phyloP scores from a whole-genome alignment of 495 filamentous ascomycete genomes.

The Acidiella bohemica region DNA sequence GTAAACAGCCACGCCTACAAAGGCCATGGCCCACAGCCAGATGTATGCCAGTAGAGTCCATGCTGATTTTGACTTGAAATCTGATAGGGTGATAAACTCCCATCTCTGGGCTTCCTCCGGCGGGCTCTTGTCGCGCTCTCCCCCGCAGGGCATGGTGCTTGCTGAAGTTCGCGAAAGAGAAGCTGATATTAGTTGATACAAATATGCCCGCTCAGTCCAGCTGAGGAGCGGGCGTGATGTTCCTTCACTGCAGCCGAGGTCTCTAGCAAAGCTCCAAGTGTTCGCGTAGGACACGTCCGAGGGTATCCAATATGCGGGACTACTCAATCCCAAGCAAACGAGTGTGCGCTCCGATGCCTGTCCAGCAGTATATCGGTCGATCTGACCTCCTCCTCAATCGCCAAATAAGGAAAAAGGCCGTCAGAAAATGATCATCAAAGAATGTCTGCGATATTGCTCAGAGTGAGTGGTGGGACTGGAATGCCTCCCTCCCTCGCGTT shows the following conservation, averaged over 20 bases:
- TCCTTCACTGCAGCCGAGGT: neutral
- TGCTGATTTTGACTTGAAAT: conserved; percentile 74
- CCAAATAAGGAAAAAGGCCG: no score
- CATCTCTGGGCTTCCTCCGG: conserved; percentile 76
- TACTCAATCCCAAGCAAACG: no score
- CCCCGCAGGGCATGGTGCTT: conserved; percentile 40
- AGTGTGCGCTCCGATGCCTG: no score
- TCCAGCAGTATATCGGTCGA: no score
- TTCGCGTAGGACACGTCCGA: neutral
- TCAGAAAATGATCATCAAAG: no score
- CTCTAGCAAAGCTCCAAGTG: neutral
- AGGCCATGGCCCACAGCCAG: conserved; percentile 64
- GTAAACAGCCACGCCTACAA: conserved; percentile 75
- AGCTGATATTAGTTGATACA: neutral
- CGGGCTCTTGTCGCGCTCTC: conserved; percentile 52
- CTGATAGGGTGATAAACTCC: conserved; percentile 82
- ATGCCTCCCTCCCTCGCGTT: no score
- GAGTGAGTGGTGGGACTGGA: no score
- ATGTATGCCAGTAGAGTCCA: conserved; percentile 66
- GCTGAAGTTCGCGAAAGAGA: neutral
- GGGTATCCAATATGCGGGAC: no score
- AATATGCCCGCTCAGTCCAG: conserved; percentile 5
- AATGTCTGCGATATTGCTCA: no score
- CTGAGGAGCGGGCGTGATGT: conserved; percentile 5
- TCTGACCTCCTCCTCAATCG: no score